Conservation (phyloP, 2,329 filamentous ascomycete genomes). For the Fusarium mexicanum region DNA sequence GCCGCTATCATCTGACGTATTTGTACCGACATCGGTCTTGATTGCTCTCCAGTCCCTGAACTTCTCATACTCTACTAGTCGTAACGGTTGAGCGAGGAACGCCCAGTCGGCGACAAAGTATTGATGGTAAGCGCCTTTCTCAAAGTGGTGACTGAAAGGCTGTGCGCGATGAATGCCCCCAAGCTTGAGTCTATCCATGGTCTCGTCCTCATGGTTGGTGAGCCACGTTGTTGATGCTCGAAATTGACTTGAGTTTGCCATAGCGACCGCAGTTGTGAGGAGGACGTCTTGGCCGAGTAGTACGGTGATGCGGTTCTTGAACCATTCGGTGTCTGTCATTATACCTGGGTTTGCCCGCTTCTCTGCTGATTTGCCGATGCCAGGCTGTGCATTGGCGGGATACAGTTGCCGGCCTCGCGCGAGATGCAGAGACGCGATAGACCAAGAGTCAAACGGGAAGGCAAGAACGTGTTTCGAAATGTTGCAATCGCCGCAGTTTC, state of each 20-base stretch:
- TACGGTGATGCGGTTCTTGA: slow-evolving; percentile 46
- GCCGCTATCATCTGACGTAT: neutral
- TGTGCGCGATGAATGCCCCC: slow-evolving; percentile 56
- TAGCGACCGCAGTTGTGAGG: slow-evolving; percentile 45
- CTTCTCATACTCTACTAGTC: slow-evolving; percentile 35
- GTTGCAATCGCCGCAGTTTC: slow-evolving; percentile 51
- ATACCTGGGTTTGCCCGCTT: neutral
- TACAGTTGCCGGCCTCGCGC: slow-evolving; percentile 47
- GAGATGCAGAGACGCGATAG: slow-evolving; percentile 51
- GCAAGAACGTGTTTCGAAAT: slow-evolving; percentile 55
- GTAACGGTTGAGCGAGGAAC: slow-evolving; percentile 3
- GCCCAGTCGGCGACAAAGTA: slow-evolving; percentile 45
- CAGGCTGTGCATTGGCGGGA: slow-evolving; percentile 3
- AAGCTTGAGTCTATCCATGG: slow-evolving; percentile 47
- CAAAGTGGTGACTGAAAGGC: slow-evolving; percentile 51
- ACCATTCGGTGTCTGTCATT: slow-evolving; percentile 44
- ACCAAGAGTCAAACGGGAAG: slow-evolving; percentile 56
- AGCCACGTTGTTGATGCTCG: slow-evolving; percentile 47
- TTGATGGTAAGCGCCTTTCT: slow-evolving; percentile 42
- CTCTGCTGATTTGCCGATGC: neutral
- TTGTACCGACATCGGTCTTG: slow-evolving; percentile 21
- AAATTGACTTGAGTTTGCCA: slow-evolving; percentile 45
- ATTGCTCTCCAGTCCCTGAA: slow-evolving; percentile 39
- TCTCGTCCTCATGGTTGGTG: slow-evolving; percentile 32
- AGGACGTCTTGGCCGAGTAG: slow-evolving; percentile 47